Conservation (phyloP, 1,139 yeast genomes). For the Lodderomyces metapsilosis region DNA sequence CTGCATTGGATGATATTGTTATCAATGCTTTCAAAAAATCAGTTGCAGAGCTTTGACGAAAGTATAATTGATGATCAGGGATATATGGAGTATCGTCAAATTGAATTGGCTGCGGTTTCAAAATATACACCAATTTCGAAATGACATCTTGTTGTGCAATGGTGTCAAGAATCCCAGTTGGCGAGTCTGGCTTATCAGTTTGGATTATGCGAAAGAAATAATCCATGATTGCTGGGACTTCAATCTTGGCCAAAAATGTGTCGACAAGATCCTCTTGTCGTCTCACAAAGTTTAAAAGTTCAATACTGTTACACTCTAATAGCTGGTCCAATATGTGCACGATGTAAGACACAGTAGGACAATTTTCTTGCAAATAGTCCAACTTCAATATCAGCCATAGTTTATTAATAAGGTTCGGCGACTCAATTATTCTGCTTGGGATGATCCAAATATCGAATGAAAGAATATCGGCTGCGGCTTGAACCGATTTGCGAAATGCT, state of each 20-base stretch:
- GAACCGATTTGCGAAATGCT: conserved; percentile 40
- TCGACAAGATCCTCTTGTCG: conserved; percentile 53
- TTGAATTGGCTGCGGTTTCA: conserved; percentile 45
- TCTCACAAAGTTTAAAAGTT: conserved; percentile 53
- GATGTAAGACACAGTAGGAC: conserved; percentile 40
- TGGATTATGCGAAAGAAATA: conserved; percentile 60
- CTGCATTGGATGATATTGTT: conserved; percentile 78
- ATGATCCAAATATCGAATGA: conserved; percentile 46
- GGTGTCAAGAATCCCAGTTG: conserved; percentile 59
- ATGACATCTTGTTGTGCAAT: conserved; percentile 52
- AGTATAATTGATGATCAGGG: conserved; percentile 40
- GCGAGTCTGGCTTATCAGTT: conserved; percentile 63
- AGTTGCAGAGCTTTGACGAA: conserved; percentile 90
- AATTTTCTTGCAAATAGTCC: conserved; percentile 38
- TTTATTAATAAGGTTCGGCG: conserved; percentile 40
- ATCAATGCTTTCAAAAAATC: conserved; percentile 93
- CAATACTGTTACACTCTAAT: conserved; percentile 47
- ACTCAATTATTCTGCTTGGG: conserved; percentile 44
- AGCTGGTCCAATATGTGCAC: conserved; percentile 46
- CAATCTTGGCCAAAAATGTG: conserved; percentile 52
- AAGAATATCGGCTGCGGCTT: conserved; percentile 42
- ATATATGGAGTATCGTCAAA: conserved; percentile 23
- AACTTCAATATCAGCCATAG: conserved; percentile 43
- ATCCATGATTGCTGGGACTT: conserved; percentile 57
- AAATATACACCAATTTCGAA: conserved; percentile 49